Evolutionary conservation across 2,329 filamentous ascomycete genomes (phyloP), one percentile per base, ranked within the genome.

Genomic region (Fusarium transvaalense): DNA sequence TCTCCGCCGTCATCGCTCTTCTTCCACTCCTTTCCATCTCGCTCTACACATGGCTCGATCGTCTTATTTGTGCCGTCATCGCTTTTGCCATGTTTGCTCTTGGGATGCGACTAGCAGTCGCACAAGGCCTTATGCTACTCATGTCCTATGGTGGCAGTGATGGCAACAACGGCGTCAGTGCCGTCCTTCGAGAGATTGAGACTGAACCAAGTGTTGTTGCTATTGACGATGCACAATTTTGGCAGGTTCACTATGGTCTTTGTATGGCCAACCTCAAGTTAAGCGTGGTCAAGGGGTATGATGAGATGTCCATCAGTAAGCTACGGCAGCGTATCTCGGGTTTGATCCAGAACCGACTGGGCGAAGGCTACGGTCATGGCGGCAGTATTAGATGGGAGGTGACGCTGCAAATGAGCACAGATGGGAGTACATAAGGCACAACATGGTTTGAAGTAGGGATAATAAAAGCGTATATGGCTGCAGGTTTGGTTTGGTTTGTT

Each of bases 161-260:
- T 47, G 78, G 78, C 34, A 79, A 80, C 48, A 77, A 76, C 38
- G 81, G 88, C 6, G 89, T 96, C 3, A 85, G 88, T 5, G 89
- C 91, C 23, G 90, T 97, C n/a, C 84, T 97, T 73, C 87, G 88
- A 57, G 93, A 97, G 77, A 94, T 99, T 52, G 91, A 94, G 77
- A 86, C 89, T 2, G 94, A 97, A 73, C 89, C 92, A 3, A 86
- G 87, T 56, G 89, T 98, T 27, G 86, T 87, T 43, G 86, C 86
- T 2, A 89, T 99, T 46, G 93, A 97, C 60, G 94, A 97, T 75
- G 95, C 94, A 3, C 90, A 94, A 76, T 97, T 99, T 79, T 99
- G 96, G 96, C 96, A 99, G 82, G 96, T 97, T 15, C 96, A 99
- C 80, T 97, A 98, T 77, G 94, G 95, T 3, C 84, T 98, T 39